Percentiles rank a stretch among this genome's conserved stretches.
phyloP scores from a whole-genome alignment of 1,139 yeast genomes.

The Fermentozyma sake region DNA sequence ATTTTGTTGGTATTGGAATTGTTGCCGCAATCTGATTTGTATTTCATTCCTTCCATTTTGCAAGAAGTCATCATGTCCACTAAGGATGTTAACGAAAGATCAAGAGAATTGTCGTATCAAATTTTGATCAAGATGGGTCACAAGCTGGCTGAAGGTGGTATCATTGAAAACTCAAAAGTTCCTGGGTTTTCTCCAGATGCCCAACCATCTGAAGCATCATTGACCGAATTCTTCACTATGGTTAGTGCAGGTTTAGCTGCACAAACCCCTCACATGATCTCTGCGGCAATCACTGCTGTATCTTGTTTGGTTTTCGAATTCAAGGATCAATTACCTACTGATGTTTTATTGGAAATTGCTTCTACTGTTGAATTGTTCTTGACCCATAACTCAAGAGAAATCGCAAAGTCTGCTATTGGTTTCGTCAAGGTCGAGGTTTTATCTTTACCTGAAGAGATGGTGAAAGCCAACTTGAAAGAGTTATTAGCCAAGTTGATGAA shows the following conservation, averaged over 20 bases:
- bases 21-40: slow-evolving; percentile 59
- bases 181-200: slow-evolving; percentile 64
- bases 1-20: slow-evolving; percentile 55
- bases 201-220: slow-evolving; percentile 61
- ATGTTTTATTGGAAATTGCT: slow-evolving; percentile 65
- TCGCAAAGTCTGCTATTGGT: slow-evolving; percentile 91
- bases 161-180: slow-evolving; percentile 59
- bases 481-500: slow-evolving; percentile 70
- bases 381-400: slow-evolving; percentile 87
- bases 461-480: slow-evolving; percentile 61
- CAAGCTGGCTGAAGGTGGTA: slow-evolving; percentile 69
- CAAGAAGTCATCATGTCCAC: slow-evolving; percentile 89
- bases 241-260: slow-evolving; percentile 96
- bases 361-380: slow-evolving; percentile 88
- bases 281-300: slow-evolving; percentile 90
- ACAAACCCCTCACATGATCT: slow-evolving; percentile 88
- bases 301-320: slow-evolving; percentile 87
- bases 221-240: slow-evolving; percentile 86
- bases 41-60: slow-evolving; percentile 74
- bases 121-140: slow-evolving; percentile 78
- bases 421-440: slow-evolving; percentile 89
- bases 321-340: slow-evolving; percentile 54
- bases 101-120: slow-evolving; percentile 77
- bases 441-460: slow-evolving; percentile 75
- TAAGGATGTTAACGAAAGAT: slow-evolving; percentile 90